Evolutionary conservation across 2,329 filamentous ascomycete species (phyloP).

Genomic region (Alternaria panax): DNA sequence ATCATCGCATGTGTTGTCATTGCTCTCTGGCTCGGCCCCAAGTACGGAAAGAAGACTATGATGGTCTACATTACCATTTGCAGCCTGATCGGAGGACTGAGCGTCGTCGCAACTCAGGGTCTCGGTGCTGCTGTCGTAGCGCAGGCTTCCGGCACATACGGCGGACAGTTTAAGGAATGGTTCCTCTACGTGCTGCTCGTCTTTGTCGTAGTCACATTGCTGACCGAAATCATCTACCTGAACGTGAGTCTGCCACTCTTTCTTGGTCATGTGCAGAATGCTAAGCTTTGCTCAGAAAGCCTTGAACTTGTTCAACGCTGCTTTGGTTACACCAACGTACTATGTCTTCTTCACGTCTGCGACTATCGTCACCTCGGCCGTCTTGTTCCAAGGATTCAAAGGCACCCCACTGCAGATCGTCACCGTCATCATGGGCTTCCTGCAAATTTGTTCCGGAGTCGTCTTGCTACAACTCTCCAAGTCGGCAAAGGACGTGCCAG

Average conservation of each 20-base stretch:
- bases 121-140: slow-evolving; percentile 90
- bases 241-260: slow-evolving; percentile 71
- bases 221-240: slow-evolving; percentile 94
- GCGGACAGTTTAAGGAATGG: slow-evolving; percentile 93
- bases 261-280: slow-evolving; percentile 5
- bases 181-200: slow-evolving; percentile 91
- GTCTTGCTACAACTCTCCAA: slow-evolving; percentile 95
- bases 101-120: slow-evolving; percentile 93
- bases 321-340: slow-evolving; percentile 95
- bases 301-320: slow-evolving; percentile 94
- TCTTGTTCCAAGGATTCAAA: slow-evolving; percentile 93
- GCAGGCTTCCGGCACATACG: slow-evolving; percentile 74
- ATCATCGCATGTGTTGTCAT: slow-evolving; percentile 75
- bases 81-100: slow-evolving; percentile 91
- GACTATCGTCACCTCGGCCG: slow-evolving; percentile 91
- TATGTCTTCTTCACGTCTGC: slow-evolving; percentile 98
- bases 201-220: slow-evolving; percentile 85
- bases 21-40: slow-evolving; percentile 81
- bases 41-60: slow-evolving; percentile 97
- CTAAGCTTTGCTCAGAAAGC: slow-evolving; percentile 75
- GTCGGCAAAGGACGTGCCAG: slow-evolving; percentile 95
- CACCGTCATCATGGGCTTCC: slow-evolving; percentile 90
- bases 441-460: slow-evolving; percentile 92
- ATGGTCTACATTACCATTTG: slow-evolving; percentile 96
- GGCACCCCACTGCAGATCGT: slow-evolving; percentile 80